These are phyloP conservation scores for Colletotrichum destructivum DNA, from an alignment of 2,329 filamentous ascomycete genomes.

Conservation along the genomic window DNA sequence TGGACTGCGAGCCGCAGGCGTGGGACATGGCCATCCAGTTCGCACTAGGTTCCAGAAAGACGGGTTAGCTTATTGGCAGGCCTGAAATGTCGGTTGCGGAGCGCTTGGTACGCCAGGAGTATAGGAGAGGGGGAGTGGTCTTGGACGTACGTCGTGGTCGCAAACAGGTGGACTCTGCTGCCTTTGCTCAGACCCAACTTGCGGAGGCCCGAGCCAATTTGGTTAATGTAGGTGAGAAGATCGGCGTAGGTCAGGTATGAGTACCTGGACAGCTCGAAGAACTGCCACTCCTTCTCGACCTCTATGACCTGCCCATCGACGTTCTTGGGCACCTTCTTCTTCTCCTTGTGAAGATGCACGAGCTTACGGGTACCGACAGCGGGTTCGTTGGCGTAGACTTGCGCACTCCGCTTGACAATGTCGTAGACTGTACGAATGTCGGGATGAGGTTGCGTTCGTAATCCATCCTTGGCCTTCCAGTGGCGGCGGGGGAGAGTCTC, in stretches of 20 bases:
- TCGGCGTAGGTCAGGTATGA: slow-evolving; percentile 84
- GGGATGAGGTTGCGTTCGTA: slow-evolving; percentile 75
- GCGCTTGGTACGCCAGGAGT: slow-evolving; percentile 15
- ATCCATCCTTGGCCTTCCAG: slow-evolving; percentile 77
- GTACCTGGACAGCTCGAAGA: slow-evolving; percentile 86
- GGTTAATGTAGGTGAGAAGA: slow-evolving; percentile 79
- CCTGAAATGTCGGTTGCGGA: neutral
- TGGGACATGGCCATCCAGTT: slow-evolving; percentile 91
- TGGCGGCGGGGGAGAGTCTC: slow-evolving; percentile 89
- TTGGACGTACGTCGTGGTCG: slow-evolving; percentile 78
- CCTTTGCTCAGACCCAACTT: slow-evolving; percentile 67
- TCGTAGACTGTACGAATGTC: slow-evolving; percentile 85
- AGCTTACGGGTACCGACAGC: slow-evolving; percentile 81
- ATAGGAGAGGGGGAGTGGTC: slow-evolving; percentile 13
- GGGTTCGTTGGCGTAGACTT: slow-evolving; percentile 72
- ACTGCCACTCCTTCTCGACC: slow-evolving; percentile 93
- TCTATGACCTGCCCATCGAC: slow-evolving; percentile 84
- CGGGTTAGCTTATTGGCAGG: slow-evolving; percentile 26
- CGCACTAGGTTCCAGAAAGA: slow-evolving; percentile 63
- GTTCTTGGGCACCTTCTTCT: slow-evolving; percentile 91
- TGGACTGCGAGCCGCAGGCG: slow-evolving; percentile 83
- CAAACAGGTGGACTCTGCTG: slow-evolving; percentile 79
- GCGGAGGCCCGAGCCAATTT: slow-evolving; percentile 81
- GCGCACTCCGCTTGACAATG: slow-evolving; percentile 79
- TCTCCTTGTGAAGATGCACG: slow-evolving; percentile 84